Conservation (phyloP, 2,329 filamentous ascomycete species). For the Aspergillus sergii region DNA sequence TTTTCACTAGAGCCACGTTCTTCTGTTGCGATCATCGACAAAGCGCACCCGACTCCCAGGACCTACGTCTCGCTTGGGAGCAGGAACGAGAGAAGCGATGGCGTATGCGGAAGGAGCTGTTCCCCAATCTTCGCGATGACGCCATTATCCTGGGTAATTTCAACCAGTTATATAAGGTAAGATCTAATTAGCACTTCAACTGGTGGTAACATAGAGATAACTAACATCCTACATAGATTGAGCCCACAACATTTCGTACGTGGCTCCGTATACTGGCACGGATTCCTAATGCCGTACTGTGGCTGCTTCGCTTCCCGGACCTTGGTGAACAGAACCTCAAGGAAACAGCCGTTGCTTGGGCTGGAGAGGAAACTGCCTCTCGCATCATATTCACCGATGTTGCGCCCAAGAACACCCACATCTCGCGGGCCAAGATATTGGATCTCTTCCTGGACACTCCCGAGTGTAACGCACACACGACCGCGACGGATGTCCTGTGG, state of each 20-base stretch:
- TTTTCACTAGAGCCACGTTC: constrained; percentile 92
- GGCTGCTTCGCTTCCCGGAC: constrained; percentile 96
- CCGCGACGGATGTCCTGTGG: constrained; percentile 94
- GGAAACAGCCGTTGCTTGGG: constrained; percentile 80
- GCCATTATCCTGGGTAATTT: constrained; percentile 94
- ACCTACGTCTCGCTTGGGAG: constrained; percentile 73
- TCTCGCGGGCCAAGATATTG: constrained; percentile 85
- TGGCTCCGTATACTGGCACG: constrained; percentile 89
- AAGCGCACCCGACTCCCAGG: constrained; percentile 73
- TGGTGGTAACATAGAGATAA: neutral
- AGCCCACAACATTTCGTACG: constrained; percentile 91
- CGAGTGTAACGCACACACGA: constrained; percentile 97
- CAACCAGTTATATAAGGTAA: constrained; percentile 96
- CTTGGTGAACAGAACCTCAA: constrained; percentile 84
- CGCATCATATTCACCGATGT: constrained; percentile 96
- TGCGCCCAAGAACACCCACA: constrained; percentile 91
- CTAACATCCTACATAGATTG: constrained; percentile 66
- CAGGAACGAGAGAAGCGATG: constrained; percentile 81
- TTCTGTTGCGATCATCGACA: constrained; percentile 98
- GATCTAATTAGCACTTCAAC: neutral
- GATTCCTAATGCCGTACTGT: constrained; percentile 85
- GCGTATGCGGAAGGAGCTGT: constrained; percentile 91
- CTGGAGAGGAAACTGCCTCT: constrained; percentile 78
- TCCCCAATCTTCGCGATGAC: constrained; percentile 79
- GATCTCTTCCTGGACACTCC: constrained; percentile 96